Evolutionary conservation across 345 rosid species (phyloP), one percentile per base, ranked within the genome.

Genomic region (Pistacia vera): DNA sequence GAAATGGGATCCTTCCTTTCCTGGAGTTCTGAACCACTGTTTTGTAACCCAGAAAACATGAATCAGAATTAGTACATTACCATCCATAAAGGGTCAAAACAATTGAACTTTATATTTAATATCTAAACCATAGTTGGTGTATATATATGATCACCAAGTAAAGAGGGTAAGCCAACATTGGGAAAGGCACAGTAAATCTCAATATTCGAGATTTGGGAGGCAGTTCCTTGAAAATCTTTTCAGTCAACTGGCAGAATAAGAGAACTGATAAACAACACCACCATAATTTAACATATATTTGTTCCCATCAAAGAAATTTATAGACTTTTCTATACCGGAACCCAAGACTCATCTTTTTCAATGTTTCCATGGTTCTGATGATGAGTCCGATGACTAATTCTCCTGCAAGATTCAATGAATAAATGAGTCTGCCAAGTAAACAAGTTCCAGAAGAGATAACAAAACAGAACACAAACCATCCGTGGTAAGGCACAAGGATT

Each of bases 1-100:
- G 87, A 87, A 95, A 69, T 95, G 99, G 44, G 99, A 95, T 5
- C 99, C 99, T 75, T 86, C 85, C 85, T 95, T 95, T 33, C 99
- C 99, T n/a, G 99, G 99, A 81, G 95, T 90, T 85, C 99, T 79
- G 56, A 75, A 36, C 91, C 92, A 91, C 99, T 95, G 87, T 49
- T 36, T 61, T 51, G 8, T 46, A 77, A 16, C 28, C 36, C 17
- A n/a, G 13, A 3, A 51, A 41, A 7, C 9, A 41, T 58, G 18
- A 46, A 2, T 46, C 9, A 22, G 46, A 55, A 59, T 11, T 56
- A 68, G 44, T 68, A 3, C 14, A 28, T 51, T 18, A n/a, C 61
- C 16, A 36, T 7, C 20, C 18, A 35, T 55, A 14, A 61, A 59
- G 65, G 54, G 52, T 33, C 9, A 78, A 71, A 66, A 63, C 35